phyloP scores from a whole-genome alignment of 1,139 yeast genomes.

The Arxiozyma slooffiae region DNA sequence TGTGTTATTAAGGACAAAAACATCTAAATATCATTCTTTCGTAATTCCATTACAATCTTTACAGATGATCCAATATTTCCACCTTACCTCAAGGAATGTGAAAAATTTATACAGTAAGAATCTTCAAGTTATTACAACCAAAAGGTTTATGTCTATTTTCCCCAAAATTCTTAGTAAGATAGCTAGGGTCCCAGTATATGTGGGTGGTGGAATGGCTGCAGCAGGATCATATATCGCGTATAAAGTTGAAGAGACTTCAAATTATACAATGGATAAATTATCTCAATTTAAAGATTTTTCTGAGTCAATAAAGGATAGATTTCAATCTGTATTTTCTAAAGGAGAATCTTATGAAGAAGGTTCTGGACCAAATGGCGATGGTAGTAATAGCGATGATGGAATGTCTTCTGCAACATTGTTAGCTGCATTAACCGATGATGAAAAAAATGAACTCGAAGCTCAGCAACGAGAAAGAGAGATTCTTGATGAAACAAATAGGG shows the following conservation, averaged over 20 bases:
- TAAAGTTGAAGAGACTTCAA: constrained; percentile 79
- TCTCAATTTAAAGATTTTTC: constrained; percentile 52
- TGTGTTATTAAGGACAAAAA: background rate
- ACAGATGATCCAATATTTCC: constrained; percentile 13
- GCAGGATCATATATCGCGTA: constrained; percentile 89
- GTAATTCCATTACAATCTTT: constrained; percentile 15
- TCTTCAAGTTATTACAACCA: constrained; percentile 11
- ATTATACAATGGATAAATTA: constrained; percentile 57
- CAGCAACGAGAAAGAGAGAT: constrained; percentile 9
- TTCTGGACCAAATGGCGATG: constrained; percentile 4
- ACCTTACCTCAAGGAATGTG: constrained; percentile 6
- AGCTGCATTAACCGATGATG: constrained; percentile 32
- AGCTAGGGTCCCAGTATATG: constrained; percentile 61
- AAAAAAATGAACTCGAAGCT: constrained; percentile 17
- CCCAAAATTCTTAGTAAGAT: constrained; percentile 49
- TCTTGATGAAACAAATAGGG: constrained; percentile 26
- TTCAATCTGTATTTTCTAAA: constrained; percentile 23
- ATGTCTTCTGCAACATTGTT: constrained; percentile 33
- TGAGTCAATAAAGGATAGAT: constrained; percentile 25
- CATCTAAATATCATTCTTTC: constrained; percentile 13
- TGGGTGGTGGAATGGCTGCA: constrained; percentile 88
- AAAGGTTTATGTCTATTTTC: constrained; percentile 31
- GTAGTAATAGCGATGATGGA: constrained; percentile 24
- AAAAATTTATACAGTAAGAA: constrained; percentile 1
- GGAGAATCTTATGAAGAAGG: constrained; percentile 22